Evolutionary conservation across 2,329 filamentous ascomycete genomes (phyloP).

Genomic region (Clonostachys solani): DNA sequence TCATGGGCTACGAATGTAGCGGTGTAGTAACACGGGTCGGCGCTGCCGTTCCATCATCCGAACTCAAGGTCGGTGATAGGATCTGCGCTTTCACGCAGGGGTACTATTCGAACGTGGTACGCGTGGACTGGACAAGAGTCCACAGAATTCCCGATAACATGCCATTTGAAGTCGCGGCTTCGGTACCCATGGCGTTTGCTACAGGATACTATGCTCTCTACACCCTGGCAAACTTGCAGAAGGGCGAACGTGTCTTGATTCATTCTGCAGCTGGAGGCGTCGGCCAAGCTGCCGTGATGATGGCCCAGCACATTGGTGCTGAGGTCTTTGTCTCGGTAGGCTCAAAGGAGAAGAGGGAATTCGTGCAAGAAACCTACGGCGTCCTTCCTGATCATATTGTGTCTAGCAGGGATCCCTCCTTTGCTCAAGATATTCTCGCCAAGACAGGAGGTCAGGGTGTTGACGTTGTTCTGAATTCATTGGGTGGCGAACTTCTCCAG

Average conservation of each 20-base stretch:
- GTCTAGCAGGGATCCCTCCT: slow-evolving; percentile 15
- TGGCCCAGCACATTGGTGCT: slow-evolving; percentile 14
- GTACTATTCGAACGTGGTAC: not conserved
- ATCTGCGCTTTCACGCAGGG: slow-evolving; percentile 18
- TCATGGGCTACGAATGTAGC: slow-evolving; percentile 13
- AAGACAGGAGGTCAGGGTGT: slow-evolving; percentile 47
- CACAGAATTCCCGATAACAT: slow-evolving; percentile 25
- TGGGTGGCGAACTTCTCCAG: slow-evolving; percentile 15
- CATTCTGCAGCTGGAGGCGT: slow-evolving; percentile 22
- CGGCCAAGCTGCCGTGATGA: slow-evolving; percentile 21
- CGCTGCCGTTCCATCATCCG: slow-evolving; percentile 5
- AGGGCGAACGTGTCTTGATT: slow-evolving; percentile 11
- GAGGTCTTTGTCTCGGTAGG: slow-evolving; percentile 8
- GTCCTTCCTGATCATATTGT: slow-evolving; percentile 25
- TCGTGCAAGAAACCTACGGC: slow-evolving; percentile 27
- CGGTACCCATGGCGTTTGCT: slow-evolving; percentile 22
- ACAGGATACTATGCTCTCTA: slow-evolving; percentile 20
- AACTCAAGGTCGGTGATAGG: slow-evolving; percentile 21
- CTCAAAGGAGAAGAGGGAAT: slow-evolving; percentile 24
- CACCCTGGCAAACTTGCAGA: slow-evolving; percentile 2
- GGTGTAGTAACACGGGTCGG: slow-evolving; percentile 20
- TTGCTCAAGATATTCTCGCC: slow-evolving; percentile 7
- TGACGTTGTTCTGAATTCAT: slow-evolving; percentile 59
- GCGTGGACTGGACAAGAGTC: not conserved
- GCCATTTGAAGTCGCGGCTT: slow-evolving; percentile 24